Evolutionary conservation across 345 rosid genomes (phyloP).

Genomic region (Eucalyptus grandis): DNA sequence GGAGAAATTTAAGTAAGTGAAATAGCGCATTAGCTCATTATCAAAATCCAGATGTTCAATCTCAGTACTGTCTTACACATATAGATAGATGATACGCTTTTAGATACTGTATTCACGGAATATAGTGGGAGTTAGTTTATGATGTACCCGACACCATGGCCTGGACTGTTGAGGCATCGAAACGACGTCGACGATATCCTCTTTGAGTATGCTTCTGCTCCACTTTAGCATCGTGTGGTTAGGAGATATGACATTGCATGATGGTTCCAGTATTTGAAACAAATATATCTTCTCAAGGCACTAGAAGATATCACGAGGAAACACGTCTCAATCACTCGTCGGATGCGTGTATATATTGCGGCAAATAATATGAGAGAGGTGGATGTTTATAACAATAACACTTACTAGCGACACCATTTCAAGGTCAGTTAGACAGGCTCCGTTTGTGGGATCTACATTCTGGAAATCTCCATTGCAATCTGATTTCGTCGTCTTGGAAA

Average conservation of each 20-base stretch:
- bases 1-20: not conserved
- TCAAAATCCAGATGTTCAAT: not conserved
- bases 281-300: not conserved
- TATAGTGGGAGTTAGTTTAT: not conserved
- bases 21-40: not conserved
- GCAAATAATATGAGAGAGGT: not conserved
- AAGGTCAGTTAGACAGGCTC: not conserved
- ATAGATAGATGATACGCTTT: not conserved
- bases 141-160: not conserved
- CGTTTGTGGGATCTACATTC: not conserved
- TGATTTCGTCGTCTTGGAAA: not conserved
- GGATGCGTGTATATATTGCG: not conserved
- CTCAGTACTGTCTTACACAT: not conserved
- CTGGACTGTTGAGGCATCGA: not conserved
- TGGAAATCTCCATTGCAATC: conserved; percentile 7
- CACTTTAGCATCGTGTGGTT: not conserved
- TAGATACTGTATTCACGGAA: not conserved
- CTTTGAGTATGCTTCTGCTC: not conserved
- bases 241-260: not conserved
- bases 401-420: not conserved
- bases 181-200: not conserved
- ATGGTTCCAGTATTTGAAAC: not conserved
- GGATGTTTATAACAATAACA: not conserved
- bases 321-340: fast-evolving
- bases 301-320: not conserved